A percentile compares a stretch with the other conserved stretches of the same genome.
Evolutionary conservation across 2,329 filamentous ascomycete species (phyloP).

Genomic region (Calonectria pseudoturangicola): DNA sequence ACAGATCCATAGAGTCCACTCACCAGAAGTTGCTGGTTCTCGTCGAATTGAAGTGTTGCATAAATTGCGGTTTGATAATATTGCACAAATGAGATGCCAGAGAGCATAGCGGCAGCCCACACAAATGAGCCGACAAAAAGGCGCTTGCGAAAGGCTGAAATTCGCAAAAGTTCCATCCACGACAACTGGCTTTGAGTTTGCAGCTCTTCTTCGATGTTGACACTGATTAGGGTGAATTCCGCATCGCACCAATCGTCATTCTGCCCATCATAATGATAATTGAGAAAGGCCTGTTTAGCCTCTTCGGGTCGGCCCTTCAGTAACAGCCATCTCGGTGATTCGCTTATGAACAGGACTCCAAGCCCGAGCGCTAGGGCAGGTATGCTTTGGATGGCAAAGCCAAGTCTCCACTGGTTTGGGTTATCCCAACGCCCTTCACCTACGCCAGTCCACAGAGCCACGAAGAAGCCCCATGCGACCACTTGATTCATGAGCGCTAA

Average conservation of each 20-base stretch:
- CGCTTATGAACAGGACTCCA: constrained; percentile 59
- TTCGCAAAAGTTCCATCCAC: constrained; percentile 59
- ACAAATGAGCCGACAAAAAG: constrained; percentile 64
- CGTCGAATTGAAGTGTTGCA: constrained; percentile 61
- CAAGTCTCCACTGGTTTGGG: constrained; percentile 62
- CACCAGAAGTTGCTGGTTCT: constrained; percentile 62
- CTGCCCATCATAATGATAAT: constrained; percentile 59
- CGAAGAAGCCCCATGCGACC: constrained; percentile 65
- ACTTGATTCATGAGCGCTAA: constrained; percentile 51
- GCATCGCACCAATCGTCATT: constrained; percentile 61
- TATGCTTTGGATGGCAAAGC: constrained; percentile 60
- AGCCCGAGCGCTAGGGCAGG: constrained; percentile 59
- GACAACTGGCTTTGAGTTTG: constrained; percentile 53
- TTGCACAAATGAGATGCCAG: constrained; percentile 65
- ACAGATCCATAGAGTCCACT: constrained; percentile 64
- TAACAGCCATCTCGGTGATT: constrained; percentile 61
- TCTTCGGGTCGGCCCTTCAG: constrained; percentile 61
- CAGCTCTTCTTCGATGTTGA: constrained; percentile 60
- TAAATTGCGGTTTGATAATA: constrained; percentile 66
- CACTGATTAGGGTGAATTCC: constrained; percentile 59
- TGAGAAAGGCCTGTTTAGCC: constrained; percentile 58
- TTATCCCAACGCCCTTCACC: constrained; percentile 62
- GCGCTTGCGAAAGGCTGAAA: constrained; percentile 59
- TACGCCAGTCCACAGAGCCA: constrained; percentile 63
- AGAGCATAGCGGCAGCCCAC: constrained; percentile 64